Base-by-base conservation (phyloP, 768 basidiomycete genomes). In the Boletus bicolor region DNA sequence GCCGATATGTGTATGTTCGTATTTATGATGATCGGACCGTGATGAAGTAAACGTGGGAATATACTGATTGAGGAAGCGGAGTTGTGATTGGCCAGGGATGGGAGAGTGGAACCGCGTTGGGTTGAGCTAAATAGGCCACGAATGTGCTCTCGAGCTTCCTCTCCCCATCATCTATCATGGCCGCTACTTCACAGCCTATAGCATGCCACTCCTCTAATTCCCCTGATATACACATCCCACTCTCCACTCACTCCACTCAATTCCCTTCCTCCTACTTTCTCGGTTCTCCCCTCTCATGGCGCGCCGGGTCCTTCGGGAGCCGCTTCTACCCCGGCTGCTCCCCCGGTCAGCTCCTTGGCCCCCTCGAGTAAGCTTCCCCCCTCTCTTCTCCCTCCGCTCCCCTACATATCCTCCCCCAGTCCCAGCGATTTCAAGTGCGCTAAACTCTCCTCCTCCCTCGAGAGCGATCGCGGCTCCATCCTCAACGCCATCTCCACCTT, bases 271-370 rank as follows among this genome's bases (percentile, higher is more conserved):
- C 84, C 0, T 89, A 85, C 74, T 84, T 87, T 66, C 75, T 89
- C 7, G 85, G 86, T 51, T 89, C 87, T 0, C 87, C 88, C 43
- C 75, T 86, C 49, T 89, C 88, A 5, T 91, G 85, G 81, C 78
- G 83, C 6, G 76, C 79, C 0, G 82, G 82, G 35, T 87, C 86
- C 0, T 88, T 82, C 55, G 85, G 85, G 0, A 81, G 78, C 28
- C 75, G 84, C 9, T 79, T 86, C 68, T 82, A 82, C 46, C 81
- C 83, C 12, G 83, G 84, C 32, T 81, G 82, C 42, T 84, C 83
- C 0, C 85, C 84, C 3, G 83, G 80, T 0, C 80, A 83, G 58
- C 73, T 87, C 28, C 70, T 86, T 0, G 81, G 79, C 24, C 82
- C 82, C 0, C 72, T 87, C 63, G 87, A 89, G 88, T 91, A 62